Evolutionary conservation across 306 rosid species (phyloP), one percentile per base, ranked within the genome.

Genomic region (Lagenaria siceraria): DNA sequence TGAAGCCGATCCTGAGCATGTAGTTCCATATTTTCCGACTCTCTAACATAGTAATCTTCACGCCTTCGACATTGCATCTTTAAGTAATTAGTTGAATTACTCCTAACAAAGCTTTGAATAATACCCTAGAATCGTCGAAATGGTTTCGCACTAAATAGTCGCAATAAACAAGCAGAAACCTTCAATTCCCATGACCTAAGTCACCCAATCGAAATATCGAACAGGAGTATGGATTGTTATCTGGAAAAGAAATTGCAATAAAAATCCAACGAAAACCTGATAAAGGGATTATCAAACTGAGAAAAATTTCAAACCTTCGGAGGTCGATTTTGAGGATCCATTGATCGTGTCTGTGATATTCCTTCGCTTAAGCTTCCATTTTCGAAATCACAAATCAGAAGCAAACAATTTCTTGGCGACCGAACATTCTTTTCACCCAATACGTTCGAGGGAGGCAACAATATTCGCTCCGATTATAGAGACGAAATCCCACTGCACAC

Each of bases 41-140:
- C 83, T 38, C 83, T 77, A 75, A 22, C 75, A 48, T 83, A n/a
- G 17, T 19, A 90, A 25, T 83, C 87, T 22, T 87, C 93, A 64
- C 81, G 87, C 81, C 87, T 82, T 43, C 93, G 81, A 72, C 80
- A 80, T 35, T 89, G 91, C 98, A 89, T 95, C 27, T 29, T 82
- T 42, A 85, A 68, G 77, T 74, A 78, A 78, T 54, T 25, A 74
- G 21, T 73, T 10, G n/a, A 36, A n/a, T 65, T 78, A 74, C 65
- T 81, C 79, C 83, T 74, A 49, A 18, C 43, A 79, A 81, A 71
- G 46, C 72, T 83, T 79, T 74, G 78, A 48, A 42, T 31, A 10
- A 10, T 21, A 79, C 71, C 58, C 53, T 33, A 22, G 59, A 22
- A 13, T 42, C 40, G 29, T 19, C 55, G 24, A 64, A 63, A 36